Percentiles rank a stretch among this genome's conserved stretches.
Evolutionary conservation across 129 eudicot genomes (phyloP).

Genomic region (Flaveria robusta): DNA sequence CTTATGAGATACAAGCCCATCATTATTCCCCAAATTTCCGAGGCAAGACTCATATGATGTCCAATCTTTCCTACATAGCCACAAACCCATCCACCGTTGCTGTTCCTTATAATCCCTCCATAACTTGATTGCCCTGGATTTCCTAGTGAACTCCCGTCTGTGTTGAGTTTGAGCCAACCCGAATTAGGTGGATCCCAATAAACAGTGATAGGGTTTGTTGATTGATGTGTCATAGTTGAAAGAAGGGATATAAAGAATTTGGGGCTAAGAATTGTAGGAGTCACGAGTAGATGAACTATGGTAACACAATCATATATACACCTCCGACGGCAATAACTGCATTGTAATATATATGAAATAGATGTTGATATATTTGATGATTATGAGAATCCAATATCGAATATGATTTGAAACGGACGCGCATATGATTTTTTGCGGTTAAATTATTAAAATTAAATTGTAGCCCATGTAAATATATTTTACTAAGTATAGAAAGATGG

Average conservation of each 20-base stretch:
- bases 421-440: no score
- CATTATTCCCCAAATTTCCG: constrained; percentile 16
- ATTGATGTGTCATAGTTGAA: not conserved
- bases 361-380: not conserved
- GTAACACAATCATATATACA: not conserved
- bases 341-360: not conserved
- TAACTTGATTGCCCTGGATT: constrained; percentile 24
- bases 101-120: constrained; percentile 26
- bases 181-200: constrained; percentile 15
- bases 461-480: no score
- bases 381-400: not conserved
- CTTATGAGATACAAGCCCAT: constrained; percentile 22
- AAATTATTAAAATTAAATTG: no score
- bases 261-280: not conserved
- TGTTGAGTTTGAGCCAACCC: constrained; percentile 27
- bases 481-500: no score
- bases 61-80: constrained; percentile 23
- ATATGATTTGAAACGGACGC: not conserved
- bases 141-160: constrained; percentile 29
- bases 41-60: not conserved
- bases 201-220: not conserved
- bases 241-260: not conserved
- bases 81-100: constrained; percentile 7
- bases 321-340: not conserved
- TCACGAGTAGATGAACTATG: not conserved